phyloP scores from a whole-genome alignment of 176 grass and related monocot species.

The Miscanthus lutarioriparius region DNA sequence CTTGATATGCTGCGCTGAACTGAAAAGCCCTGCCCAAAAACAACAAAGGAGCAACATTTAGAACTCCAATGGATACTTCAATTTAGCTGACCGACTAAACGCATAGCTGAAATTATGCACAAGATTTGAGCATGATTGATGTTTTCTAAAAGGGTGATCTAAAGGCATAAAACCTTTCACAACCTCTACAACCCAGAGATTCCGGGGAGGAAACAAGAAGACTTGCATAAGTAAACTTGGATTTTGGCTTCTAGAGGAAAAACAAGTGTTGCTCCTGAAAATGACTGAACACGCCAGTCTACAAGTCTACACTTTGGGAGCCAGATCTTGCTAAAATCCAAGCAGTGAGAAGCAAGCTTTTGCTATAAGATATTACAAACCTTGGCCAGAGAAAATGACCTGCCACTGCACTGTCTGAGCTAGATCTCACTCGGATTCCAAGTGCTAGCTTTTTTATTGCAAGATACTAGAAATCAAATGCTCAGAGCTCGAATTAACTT shows the following conservation, averaged over 20 bases:
- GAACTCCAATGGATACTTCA: neutral
- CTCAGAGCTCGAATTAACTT: neutral
- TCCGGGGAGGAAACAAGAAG: neutral
- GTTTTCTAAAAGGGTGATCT: neutral
- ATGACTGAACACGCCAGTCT: neutral
- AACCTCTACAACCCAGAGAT: neutral
- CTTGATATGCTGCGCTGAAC: neutral
- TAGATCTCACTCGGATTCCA: neutral
- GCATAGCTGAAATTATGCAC: neutral
- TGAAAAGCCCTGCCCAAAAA: slow-evolving; percentile 19
- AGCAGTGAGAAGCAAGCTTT: neutral
- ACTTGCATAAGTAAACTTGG: neutral
- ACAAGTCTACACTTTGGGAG: neutral
- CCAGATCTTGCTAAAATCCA: neutral
- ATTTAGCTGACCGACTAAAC: neutral
- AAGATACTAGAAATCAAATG: neutral
- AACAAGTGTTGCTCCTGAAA: neutral
- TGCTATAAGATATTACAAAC: neutral
- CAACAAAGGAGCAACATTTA: slow-evolving; percentile 11
- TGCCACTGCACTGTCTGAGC: neutral
- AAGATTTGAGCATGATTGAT: neutral
- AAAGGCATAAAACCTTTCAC: neutral
- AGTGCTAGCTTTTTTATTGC: neutral
- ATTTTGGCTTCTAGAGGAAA: neutral
- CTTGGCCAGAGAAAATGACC: neutral